phyloP scores from a whole-genome alignment of 768 basidiomycete species.

The Lentinula raphanica region DNA sequence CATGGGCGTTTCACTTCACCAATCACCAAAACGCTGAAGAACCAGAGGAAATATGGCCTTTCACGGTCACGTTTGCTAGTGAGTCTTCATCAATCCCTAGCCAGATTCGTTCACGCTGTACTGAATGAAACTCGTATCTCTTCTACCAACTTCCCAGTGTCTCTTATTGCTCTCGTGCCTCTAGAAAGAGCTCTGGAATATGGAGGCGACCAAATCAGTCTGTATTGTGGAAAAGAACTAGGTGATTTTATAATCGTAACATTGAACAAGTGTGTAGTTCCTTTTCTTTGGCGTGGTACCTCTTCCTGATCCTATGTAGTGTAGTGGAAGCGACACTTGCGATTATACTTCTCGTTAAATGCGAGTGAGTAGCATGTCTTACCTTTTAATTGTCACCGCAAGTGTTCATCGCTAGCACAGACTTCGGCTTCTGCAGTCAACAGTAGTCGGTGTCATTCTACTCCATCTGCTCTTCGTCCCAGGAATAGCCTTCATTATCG shows the following conservation, averaged over 20 bases:
- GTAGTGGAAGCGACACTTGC: conserved; percentile 68
- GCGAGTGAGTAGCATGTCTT: conserved; percentile 50
- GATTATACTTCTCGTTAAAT: conserved; percentile 58
- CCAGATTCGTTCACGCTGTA: too few species aligned
- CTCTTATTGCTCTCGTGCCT: conserved; percentile 60
- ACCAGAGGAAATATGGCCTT: conserved; percentile 24
- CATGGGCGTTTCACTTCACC: conserved; percentile 54
- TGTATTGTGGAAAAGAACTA: conserved; percentile 55
- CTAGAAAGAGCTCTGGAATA: conserved; percentile 64
- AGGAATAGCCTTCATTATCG: conserved; percentile 62
- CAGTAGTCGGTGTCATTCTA: conserved; percentile 52
- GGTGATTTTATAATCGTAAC: conserved; percentile 64
- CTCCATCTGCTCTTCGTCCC: conserved; percentile 69
- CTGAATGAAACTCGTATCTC: too few species aligned
- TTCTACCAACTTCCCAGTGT: too few species aligned
- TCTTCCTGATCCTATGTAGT: conserved; percentile 26
- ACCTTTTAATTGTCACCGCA: conserved; percentile 25
- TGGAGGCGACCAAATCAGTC: conserved; percentile 31
- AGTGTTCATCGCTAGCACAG: not conserved
- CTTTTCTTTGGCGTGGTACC: not conserved
- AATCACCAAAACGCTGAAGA: not conserved
- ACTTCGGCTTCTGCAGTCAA: not conserved
- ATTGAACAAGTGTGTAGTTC: conserved; percentile 52
- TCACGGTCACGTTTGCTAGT: conserved; percentile 39
- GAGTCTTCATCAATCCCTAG: too few species aligned